phyloP scores from a whole-genome alignment of 2,329 filamentous ascomycete genomes.

The Ophiosphaerella herpotricha region DNA sequence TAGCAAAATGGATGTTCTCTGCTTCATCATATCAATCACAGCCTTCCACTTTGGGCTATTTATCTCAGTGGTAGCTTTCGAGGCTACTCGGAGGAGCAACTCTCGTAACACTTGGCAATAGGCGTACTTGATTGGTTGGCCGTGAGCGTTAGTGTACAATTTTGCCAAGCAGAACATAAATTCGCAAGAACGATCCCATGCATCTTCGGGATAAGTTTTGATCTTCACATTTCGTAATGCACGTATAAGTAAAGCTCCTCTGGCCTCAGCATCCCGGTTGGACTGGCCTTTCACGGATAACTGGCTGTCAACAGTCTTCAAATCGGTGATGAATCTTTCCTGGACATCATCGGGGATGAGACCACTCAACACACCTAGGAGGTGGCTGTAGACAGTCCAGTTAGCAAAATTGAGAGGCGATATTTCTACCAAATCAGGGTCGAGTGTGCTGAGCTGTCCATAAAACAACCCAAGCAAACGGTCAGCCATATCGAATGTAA shows the following conservation, averaged over 20 bases:
- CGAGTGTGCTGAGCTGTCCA: slow-evolving; percentile 86
- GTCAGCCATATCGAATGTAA: slow-evolving; percentile 90
- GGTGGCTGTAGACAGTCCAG: slow-evolving; percentile 90
- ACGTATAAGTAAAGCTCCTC: slow-evolving; percentile 82
- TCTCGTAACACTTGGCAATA: slow-evolving; percentile 93
- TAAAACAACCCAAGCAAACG: slow-evolving; percentile 96
- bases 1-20: slow-evolving; percentile 81
- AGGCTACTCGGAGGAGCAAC: slow-evolving; percentile 83
- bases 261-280: slow-evolving; percentile 73
- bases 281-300: slow-evolving; percentile 70
- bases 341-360: slow-evolving; percentile 87
- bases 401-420: slow-evolving; percentile 89
- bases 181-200: slow-evolving; percentile 86
- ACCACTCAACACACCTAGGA: slow-evolving; percentile 95
- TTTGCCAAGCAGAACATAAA: slow-evolving; percentile 82
- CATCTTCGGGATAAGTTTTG: slow-evolving; percentile 71
- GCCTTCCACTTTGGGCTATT: slow-evolving; percentile 84
- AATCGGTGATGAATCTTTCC: slow-evolving; percentile 77
- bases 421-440: slow-evolving; percentile 76
- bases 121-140: slow-evolving; percentile 86
- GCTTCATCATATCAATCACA: slow-evolving; percentile 77
- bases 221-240: slow-evolving; percentile 91
- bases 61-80: slow-evolving; percentile 76
- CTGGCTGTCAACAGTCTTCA: slow-evolving; percentile 78
- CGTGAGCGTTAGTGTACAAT: slow-evolving; percentile 83